Conservation (phyloP, 768 basidiomycete species). For the Hortiboletus flavorubellus region DNA sequence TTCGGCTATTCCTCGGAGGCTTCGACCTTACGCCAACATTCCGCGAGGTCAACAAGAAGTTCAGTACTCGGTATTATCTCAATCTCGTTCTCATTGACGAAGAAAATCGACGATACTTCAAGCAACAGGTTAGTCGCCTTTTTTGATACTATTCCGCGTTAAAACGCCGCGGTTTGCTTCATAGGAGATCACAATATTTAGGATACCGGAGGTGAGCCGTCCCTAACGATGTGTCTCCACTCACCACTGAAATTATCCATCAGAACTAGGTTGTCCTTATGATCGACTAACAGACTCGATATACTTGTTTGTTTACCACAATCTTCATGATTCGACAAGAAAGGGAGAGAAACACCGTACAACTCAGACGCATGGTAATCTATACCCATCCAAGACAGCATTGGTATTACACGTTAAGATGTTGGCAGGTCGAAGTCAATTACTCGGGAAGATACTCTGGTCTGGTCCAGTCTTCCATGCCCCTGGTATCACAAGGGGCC, state of each 20-base stretch:
- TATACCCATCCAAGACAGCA: conserved; percentile 3
- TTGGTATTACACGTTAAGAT: conserved; percentile 14
- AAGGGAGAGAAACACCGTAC: neutral
- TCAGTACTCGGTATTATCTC: conserved; percentile 94
- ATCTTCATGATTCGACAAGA: neutral
- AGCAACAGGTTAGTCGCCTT: conserved; percentile 69
- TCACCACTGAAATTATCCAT: conserved; percentile 1
- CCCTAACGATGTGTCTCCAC: neutral
- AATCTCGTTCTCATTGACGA: conserved; percentile 97
- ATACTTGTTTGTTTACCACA: conserved; percentile 8
- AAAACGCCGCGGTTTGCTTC: neutral
- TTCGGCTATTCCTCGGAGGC: conserved; percentile 94
- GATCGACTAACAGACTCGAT: neutral
- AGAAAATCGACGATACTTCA: conserved; percentile 96
- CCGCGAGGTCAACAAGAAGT: conserved; percentile 99
- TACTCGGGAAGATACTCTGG: neutral
- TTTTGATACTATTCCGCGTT: neutral
- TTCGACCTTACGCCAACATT: conserved; percentile 99
- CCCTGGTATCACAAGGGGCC: conserved; percentile 20
- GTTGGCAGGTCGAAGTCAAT: neutral
- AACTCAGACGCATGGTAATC: neutral
- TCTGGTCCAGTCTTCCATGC: neutral
- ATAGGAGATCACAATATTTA: conserved; percentile 85
- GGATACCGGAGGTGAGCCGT: conserved; percentile 75
- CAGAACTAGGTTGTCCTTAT: conserved; percentile 33